Evolutionary conservation across 192 early-diverging fungal genomes (phyloP).

Genomic region (Coemansia sp.): DNA sequence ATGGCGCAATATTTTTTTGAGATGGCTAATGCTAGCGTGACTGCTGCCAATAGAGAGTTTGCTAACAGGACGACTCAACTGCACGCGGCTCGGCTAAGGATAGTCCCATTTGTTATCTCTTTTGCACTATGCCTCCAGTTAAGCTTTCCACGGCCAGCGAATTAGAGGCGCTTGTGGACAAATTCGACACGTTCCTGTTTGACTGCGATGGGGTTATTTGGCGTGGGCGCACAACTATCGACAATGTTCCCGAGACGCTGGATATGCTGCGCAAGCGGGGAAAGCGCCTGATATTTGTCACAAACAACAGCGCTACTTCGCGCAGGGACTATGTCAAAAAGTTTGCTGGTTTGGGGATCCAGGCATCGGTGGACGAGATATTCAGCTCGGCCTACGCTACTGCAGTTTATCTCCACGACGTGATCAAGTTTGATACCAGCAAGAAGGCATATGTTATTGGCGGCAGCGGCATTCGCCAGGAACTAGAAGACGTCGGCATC

Average conservation of each 20-base stretch:
- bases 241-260: conserved; percentile 69
- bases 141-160: conserved; percentile 31
- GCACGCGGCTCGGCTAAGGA: neutral
- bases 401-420: conserved; percentile 84
- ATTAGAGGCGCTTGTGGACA: conserved; percentile 63
- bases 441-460: conserved; percentile 94
- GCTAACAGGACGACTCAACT: neutral
- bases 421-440: conserved; percentile 75
- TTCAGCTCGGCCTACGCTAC: conserved; percentile 92
- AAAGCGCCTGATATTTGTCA: conserved; percentile 93
- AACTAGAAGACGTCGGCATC: conserved; percentile 81
- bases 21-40: neutral
- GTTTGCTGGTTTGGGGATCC: conserved; percentile 77
- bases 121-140: conserved; percentile 17
- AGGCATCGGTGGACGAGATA: conserved; percentile 79
- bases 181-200: conserved; percentile 89
- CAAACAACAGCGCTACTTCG: conserved; percentile 95
- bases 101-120: neutral
- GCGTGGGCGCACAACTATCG: conserved; percentile 69
- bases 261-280: conserved; percentile 69
- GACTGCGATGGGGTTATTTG: conserved; percentile 99
- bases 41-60: no score
- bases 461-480: conserved; percentile 80
- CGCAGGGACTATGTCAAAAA: conserved; percentile 76
- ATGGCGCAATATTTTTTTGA: conserved; percentile 5